Evolutionary conservation across 225 moss, liverwort and hornwort genomes (phyloP).

Genomic region (Physcomitrium patens): DNA sequence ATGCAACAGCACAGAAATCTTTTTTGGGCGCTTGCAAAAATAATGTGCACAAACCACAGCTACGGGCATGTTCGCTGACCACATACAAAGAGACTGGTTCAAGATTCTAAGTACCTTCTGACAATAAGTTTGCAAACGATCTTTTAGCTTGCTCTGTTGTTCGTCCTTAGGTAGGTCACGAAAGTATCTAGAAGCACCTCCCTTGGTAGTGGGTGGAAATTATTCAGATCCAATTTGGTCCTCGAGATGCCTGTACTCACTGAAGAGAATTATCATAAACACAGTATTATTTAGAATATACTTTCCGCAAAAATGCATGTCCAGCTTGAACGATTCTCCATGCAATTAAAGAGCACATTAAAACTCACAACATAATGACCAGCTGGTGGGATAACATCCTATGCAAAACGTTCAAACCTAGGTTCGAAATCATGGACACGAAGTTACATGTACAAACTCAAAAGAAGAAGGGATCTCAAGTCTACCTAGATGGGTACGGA

Average conservation of each 20-base stretch:
- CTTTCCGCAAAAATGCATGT: background rate
- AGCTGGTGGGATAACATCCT: background rate
- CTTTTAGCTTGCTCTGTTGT: slow-evolving; percentile 94
- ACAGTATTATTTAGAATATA: no score
- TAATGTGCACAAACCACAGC: slow-evolving; percentile 7
- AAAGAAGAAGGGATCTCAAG: slow-evolving; percentile 17
- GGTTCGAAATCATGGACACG: background rate
- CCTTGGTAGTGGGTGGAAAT: slow-evolving; percentile 70
- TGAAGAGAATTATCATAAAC: slow-evolving; percentile 28
- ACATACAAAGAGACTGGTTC: slow-evolving; percentile 2
- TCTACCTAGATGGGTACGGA: slow-evolving; percentile 35
- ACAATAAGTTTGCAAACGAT: slow-evolving; percentile 94
- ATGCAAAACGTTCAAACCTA: background rate
- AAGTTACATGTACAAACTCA: background rate
- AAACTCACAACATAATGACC: slow-evolving; percentile 16
- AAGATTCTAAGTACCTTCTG: slow-evolving; percentile 69
- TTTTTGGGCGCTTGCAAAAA: background rate
- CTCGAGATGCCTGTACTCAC: slow-evolving; percentile 95
- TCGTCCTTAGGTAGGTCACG: slow-evolving; percentile 88
- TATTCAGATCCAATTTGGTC: slow-evolving; percentile 98
- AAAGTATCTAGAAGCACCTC: slow-evolving; percentile 65
- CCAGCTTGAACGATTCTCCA: slow-evolving; percentile 5
- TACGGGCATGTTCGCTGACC: slow-evolving; percentile 4
- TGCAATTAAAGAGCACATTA: slow-evolving; percentile 16
- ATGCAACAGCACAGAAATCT: background rate